phyloP scores from a whole-genome alignment of 106 monocot genomes.

The Iris macrosiphon region DNA sequence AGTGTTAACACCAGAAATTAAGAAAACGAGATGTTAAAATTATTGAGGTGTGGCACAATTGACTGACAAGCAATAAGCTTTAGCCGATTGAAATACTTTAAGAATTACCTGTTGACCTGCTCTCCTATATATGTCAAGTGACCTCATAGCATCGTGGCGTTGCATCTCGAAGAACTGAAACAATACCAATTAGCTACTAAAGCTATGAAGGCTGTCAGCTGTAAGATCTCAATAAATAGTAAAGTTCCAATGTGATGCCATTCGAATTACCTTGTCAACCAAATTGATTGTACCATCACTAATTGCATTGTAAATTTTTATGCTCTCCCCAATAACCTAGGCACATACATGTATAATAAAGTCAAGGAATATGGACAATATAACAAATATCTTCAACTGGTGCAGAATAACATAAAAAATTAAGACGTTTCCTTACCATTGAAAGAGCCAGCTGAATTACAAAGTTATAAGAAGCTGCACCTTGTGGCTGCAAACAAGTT shows the following conservation, averaged over 20 bases:
- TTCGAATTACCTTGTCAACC: constrained; percentile 99
- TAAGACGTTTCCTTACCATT: constrained; percentile 38
- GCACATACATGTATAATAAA: constrained; percentile 13
- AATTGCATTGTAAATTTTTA: constrained; percentile 79
- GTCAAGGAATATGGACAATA: constrained; percentile 2
- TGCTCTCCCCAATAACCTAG: constrained; percentile 84
- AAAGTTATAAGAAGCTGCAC: constrained; percentile 66
- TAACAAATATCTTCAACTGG: neutral
- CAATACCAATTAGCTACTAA: constrained; percentile 7
- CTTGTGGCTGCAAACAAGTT: constrained; percentile 82
- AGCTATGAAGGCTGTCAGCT: neutral
- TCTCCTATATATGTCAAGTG: constrained; percentile 82
- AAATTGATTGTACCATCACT: constrained; percentile 83
- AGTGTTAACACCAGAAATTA: no score
- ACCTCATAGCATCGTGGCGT: constrained; percentile 77
- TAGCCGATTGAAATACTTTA: no score
- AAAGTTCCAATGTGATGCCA: no score
- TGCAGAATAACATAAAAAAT: neutral
- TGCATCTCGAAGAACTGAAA: constrained; percentile 98
- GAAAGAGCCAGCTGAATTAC: constrained; percentile 86
- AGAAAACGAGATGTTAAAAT: no score
- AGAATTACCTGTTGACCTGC: constrained; percentile 81
- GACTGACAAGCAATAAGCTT: no score
- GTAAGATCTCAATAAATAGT: constrained; percentile 1
- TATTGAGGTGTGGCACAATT: no score